These are phyloP conservation scores for Tolypocladium ovalisporum DNA, from an alignment of 2,329 filamentous ascomycete species.

Conservation along the genomic window DNA sequence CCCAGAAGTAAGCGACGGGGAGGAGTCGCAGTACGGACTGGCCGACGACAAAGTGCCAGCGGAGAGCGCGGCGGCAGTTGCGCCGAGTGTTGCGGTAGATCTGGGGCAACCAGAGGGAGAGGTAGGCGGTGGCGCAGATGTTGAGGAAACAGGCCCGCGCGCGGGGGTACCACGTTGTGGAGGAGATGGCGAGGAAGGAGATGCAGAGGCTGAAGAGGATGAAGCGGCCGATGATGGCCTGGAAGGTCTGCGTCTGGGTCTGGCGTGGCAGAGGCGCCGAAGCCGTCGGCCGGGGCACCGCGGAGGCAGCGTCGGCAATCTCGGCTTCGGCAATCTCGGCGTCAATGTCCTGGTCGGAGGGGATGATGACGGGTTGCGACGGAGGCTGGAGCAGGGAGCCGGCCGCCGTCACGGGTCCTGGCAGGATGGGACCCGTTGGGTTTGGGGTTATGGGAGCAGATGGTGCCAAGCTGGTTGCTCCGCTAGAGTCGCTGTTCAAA, in stretches of 20 bases:
- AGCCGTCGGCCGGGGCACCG: slow-evolving; percentile 17
- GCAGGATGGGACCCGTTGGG: slow-evolving; percentile 20
- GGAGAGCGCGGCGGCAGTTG: slow-evolving; percentile 83
- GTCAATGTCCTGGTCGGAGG: slow-evolving; percentile 53
- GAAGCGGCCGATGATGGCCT: slow-evolving; percentile 45
- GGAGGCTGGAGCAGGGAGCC: slow-evolving; percentile 5
- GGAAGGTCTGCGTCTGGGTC: slow-evolving; percentile 31
- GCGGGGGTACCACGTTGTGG: slow-evolving; percentile 47
- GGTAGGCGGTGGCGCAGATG: slow-evolving; percentile 58
- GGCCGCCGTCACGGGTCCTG: slow-evolving; percentile 27
- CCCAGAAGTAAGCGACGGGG: slow-evolving; percentile 80
- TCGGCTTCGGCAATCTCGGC: slow-evolving; percentile 45
- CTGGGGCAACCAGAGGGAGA: slow-evolving; percentile 88
- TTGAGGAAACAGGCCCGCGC: slow-evolving; percentile 49
- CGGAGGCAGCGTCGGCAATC: slow-evolving; percentile 33
- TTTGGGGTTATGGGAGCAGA: slow-evolving; percentile 15
- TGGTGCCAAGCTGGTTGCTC: slow-evolving; percentile 10
- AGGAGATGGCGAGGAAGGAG: slow-evolving; percentile 48
- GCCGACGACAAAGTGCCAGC: slow-evolving; percentile 81
- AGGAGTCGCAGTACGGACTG: slow-evolving; percentile 69
- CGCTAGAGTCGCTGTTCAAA: slow-evolving; percentile 10
- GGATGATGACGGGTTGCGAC: slow-evolving; percentile 40
- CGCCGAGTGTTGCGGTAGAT: slow-evolving; percentile 83
- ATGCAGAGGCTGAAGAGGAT: slow-evolving; percentile 43
- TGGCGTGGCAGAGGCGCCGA: slow-evolving; percentile 11